A percentile compares a stretch with the other conserved stretches of the same genome.
Conservation (phyloP, 108 stramenopile species). For the Skeletonema costatum region DNA sequence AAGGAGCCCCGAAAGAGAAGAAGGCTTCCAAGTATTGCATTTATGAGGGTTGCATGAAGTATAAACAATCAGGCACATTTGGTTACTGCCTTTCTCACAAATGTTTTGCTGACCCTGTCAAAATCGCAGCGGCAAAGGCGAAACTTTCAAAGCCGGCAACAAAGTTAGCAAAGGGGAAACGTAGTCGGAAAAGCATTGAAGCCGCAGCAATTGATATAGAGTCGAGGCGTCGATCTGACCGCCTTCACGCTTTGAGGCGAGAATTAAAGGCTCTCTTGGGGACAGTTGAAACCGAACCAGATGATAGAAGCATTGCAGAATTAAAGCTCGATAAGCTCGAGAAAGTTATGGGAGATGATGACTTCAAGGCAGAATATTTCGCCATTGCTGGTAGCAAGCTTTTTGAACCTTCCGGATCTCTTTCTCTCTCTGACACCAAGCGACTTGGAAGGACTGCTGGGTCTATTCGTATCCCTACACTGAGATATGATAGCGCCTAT, state of each 20-base stretch:
- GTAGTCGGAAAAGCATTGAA: not conserved
- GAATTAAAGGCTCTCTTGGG: constrained; percentile 26
- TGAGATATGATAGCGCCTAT: constrained; percentile 65
- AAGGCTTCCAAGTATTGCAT: constrained; percentile 4
- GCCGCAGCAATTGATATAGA: not conserved
- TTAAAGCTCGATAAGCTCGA: constrained; percentile 50
- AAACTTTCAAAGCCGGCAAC: constrained; percentile 1
- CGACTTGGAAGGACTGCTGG: constrained; percentile 70
- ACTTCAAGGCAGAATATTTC: constrained; percentile 39
- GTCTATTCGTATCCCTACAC: constrained; percentile 53
- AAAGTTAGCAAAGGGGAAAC: not conserved
- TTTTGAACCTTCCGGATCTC: constrained; percentile 64
- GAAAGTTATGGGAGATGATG: constrained; percentile 33
- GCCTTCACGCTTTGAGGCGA: constrained; percentile 9
- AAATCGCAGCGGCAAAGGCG: constrained; percentile 16
- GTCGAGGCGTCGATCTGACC: constrained; percentile 34
- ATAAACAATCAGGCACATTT: not conserved
- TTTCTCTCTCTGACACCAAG: constrained; percentile 48
- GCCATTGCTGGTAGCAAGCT: constrained; percentile 65
- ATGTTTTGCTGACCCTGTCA: not conserved
- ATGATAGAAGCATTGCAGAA: constrained; percentile 13
- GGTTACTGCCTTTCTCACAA: constrained; percentile 2
- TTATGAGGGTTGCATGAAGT: constrained; percentile 1
- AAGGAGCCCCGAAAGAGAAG: not conserved
- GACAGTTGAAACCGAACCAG: not conserved